These are phyloP conservation scores for Aristolochia fimbriata DNA, from an alignment of 164 flowering plant genomes.

Conservation along the genomic window DNA sequence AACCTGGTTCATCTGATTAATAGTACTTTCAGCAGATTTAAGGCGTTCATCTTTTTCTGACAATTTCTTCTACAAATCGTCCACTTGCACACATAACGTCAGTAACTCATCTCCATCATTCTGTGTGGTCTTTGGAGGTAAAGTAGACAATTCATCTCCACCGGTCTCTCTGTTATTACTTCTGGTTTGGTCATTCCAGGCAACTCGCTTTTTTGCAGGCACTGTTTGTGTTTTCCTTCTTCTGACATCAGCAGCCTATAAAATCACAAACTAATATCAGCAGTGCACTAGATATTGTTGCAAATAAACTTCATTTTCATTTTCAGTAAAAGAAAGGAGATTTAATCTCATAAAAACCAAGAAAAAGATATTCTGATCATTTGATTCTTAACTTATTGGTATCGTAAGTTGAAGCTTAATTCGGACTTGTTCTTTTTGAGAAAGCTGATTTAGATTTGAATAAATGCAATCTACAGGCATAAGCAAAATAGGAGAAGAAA, in stretches of 20 bases:
- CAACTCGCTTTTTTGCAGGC: slow-evolving; percentile 43
- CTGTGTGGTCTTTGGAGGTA: slow-evolving; percentile 40
- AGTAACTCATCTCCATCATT: slow-evolving; percentile 63
- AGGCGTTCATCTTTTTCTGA: slow-evolving; percentile 74
- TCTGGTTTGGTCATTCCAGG: slow-evolving; percentile 34
- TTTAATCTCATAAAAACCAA: too few species aligned
- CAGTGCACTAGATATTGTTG: background rate
- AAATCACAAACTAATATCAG: background rate
- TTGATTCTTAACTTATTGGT: background rate
- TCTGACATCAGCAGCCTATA: slow-evolving; percentile 34
- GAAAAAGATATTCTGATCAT: background rate
- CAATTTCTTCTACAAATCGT: slow-evolving; percentile 55
- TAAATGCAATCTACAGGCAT: too few species aligned
- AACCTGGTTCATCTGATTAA: slow-evolving; percentile 35
- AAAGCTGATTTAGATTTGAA: too few species aligned
- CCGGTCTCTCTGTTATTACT: slow-evolving; percentile 22
- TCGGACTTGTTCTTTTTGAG: too few species aligned
- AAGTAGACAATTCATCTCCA: slow-evolving; percentile 33
- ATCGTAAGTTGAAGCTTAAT: too few species aligned
- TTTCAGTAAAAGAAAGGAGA: background rate
- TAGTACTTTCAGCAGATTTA: slow-evolving; percentile 42
- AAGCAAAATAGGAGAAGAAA: too few species aligned
- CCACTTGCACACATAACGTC: slow-evolving; percentile 51
- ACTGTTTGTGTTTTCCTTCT: slow-evolving; percentile 47
- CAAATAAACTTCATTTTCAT: background rate